Evolutionary conservation across 1,139 yeast species (phyloP), one percentile per base, ranked within the genome.

Genomic region (Nematodospora anomalae): DNA sequence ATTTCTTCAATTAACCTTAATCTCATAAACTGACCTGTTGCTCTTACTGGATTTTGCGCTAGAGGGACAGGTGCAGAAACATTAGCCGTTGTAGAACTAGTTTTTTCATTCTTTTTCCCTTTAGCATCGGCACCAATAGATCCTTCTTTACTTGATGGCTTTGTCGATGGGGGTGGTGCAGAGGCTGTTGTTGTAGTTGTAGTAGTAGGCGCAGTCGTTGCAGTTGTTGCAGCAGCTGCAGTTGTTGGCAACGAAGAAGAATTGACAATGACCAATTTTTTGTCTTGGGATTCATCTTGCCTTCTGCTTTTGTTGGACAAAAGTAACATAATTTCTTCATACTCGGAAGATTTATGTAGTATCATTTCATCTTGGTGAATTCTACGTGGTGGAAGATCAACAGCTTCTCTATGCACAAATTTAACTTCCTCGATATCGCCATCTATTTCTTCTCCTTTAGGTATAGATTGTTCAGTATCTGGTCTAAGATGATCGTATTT

Each of bases 261-360:
- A 3, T 68, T 74, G 10, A 68, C 74, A 14, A 66, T 65, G 30
- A 70, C 66, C 51, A 70, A 61, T 35, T 63, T 64, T 40, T 65
- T 64, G 24, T 65, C 74, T 32, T 57, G 57, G 4, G 61, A 47
- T 37, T 68, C 72, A 35, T 70, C 74, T 9, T 61, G 50, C 34
- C 60, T 57, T 42, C 60, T 67, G 48, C 64, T 63, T 43, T 67
- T 70, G 48, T 62, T 66, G 3, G 75, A 67, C 34, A 71, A 57
- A 33, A 71, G 58, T 40, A 70, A 61, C 97, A 92, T 90, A 54
- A 89, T 71, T 55, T 87, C 96, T 60, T 92, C 97, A 60, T 86
- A 89, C 46, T 89, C 95, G 2, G 90, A 80, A 25, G 86, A 83
- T 51, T 85, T 85, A 53, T 87, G 96, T 46, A 70, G 50, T 4